phyloP scores from a whole-genome alignment of 768 basidiomycete genomes.

The Tulasnella sp. region DNA sequence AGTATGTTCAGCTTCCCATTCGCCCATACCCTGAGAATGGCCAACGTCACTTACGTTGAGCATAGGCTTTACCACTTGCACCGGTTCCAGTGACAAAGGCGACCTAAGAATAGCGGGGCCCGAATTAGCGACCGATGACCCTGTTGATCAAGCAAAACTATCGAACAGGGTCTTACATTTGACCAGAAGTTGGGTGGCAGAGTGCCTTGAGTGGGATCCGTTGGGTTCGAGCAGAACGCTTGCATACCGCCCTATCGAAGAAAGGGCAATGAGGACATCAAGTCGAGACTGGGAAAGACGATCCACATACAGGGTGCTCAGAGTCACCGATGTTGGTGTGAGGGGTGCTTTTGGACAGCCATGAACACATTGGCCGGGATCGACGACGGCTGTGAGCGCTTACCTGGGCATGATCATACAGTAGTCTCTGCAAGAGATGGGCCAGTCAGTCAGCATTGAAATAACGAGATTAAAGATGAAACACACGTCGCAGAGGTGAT shows the following conservation, averaged over 20 bases:
- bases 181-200: not conserved
- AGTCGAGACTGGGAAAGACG: not conserved
- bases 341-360: not conserved
- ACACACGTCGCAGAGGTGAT: slow-evolving; percentile 7
- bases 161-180: not conserved
- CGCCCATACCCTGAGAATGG: not conserved
- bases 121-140: not conserved
- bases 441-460: not conserved
- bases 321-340: not conserved
- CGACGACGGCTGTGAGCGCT: not conserved
- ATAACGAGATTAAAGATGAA: not conserved
- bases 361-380: no score
- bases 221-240: slow-evolving; percentile 12
- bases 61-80: not conserved
- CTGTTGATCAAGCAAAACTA: not conserved
- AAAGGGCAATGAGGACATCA: not conserved
- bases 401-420: slow-evolving; percentile 10
- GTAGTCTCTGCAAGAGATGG: not conserved
- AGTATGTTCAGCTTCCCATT: not conserved
- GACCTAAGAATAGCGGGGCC: not conserved
- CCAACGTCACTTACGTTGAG: not conserved
- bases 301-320: not conserved
- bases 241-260: not conserved
- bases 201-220: not conserved
- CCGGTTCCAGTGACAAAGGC: not conserved